phyloP scores from a whole-genome alignment of 2,329 filamentous ascomycete genomes.

The Apiospora saccharicola region DNA sequence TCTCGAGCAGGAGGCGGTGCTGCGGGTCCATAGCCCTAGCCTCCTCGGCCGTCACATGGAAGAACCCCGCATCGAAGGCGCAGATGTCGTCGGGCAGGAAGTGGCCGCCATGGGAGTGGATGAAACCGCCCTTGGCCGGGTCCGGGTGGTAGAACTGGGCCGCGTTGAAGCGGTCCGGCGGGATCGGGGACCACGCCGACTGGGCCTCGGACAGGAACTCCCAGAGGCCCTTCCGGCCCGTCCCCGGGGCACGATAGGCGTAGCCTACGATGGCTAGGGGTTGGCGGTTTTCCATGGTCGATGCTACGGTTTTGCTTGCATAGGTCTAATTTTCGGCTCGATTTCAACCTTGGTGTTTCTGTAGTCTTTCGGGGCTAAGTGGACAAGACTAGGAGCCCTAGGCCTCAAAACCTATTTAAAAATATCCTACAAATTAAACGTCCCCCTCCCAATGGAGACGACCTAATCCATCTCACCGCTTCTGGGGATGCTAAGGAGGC shows the following conservation, averaged over 20 bases:
- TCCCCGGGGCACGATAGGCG: constrained; percentile 24
- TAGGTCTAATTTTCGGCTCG: no score
- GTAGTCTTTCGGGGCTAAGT: no score
- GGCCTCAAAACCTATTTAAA: no score
- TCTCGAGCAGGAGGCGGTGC: constrained; percentile 41
- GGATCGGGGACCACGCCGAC: constrained; percentile 25
- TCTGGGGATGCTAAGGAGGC: no score
- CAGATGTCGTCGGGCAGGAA: constrained; percentile 41
- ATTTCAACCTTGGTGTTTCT: no score
- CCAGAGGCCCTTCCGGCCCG: constrained; percentile 26
- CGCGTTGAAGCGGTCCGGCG: constrained; percentile 20
- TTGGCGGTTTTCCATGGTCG: no score
- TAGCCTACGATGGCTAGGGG: no score
- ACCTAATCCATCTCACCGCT: no score
- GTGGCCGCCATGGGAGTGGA: constrained; percentile 38
- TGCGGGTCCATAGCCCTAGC: constrained; percentile 45
- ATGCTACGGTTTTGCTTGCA: no score
- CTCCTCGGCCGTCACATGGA: constrained; percentile 45
- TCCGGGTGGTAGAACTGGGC: constrained; percentile 44
- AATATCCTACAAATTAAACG: no score
- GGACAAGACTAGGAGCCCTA: no score
- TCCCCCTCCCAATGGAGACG: no score
- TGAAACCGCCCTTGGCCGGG: constrained; percentile 40
- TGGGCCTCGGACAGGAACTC: constrained; percentile 24
- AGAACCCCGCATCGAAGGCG: constrained; percentile 44